A percentile compares a stretch with the other conserved stretches of the same genome.
These are phyloP conservation scores for Coniochaeta prunicola DNA, from an alignment of 2,329 filamentous ascomycete species.

Conservation along the genomic window DNA sequence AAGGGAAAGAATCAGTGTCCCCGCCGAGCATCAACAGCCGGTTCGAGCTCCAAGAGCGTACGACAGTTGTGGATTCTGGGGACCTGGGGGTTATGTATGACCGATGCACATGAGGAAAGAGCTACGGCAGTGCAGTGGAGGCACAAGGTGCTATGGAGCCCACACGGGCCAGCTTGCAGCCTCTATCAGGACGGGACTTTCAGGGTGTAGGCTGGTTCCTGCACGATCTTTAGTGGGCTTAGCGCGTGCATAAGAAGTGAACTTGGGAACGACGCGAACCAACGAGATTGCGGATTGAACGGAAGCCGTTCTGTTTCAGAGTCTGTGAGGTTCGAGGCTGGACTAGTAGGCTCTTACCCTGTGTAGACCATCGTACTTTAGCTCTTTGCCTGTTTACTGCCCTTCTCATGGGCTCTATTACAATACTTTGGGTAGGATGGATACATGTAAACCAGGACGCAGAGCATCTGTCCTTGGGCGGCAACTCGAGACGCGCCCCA, in stretches of 20 bases:
- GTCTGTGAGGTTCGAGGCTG: too few relatives aligned
- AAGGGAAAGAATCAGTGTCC: not conserved
- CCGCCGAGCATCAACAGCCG: not conserved
- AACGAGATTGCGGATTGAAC: not conserved
- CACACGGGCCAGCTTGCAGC: constrained; percentile 2
- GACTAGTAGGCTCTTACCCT: too few relatives aligned
- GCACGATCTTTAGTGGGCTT: not conserved
- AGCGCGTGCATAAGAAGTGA: not conserved
- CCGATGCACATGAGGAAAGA: not conserved
- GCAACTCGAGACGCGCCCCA: too few relatives aligned
- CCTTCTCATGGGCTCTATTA: too few relatives aligned
- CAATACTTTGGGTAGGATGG: too few relatives aligned
- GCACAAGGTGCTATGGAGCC: not conserved
- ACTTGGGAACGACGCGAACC: not conserved
- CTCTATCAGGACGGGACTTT: not conserved
- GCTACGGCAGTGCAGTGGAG: not conserved
- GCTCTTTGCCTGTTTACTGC: too few relatives aligned
- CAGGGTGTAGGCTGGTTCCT: not conserved
- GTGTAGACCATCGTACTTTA: too few relatives aligned
- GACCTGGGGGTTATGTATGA: not conserved
- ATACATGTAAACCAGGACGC: too few relatives aligned
- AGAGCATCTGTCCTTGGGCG: too few relatives aligned
- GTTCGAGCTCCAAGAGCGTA: not conserved
- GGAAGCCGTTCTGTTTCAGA: too few relatives aligned
- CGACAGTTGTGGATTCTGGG: not conserved